A percentile compares a stretch with the other conserved stretches of the same genome.
phyloP scores from a whole-genome alignment of 441 rosid genomes.

The Dalechampia spathulata region DNA sequence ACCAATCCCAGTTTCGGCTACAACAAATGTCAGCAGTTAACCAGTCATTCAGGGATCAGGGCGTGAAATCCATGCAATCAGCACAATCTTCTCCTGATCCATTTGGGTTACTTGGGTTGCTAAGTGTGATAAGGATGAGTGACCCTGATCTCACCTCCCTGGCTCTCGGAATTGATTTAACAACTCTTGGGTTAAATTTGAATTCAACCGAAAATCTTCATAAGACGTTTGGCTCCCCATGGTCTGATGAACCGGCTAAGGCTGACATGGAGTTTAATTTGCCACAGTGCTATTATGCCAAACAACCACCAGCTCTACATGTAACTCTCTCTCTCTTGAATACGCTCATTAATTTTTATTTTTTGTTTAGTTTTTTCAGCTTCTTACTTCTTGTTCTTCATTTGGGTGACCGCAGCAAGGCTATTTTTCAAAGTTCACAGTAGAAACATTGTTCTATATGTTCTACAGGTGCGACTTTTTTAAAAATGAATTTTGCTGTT shows the following conservation, averaged over 20 bases:
- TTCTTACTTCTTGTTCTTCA: not conserved
- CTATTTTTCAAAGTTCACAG: constrained; percentile 58
- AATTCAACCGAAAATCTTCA: constrained; percentile 85
- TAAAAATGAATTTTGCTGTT: not conserved
- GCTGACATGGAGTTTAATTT: constrained; percentile 83
- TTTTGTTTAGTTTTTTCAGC: not conserved
- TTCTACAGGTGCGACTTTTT: constrained; percentile 71
- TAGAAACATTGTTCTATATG: constrained; percentile 71
- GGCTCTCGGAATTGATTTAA: constrained; percentile 93
- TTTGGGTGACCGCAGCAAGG: constrained; percentile 62
- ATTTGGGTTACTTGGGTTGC: constrained; percentile 84
- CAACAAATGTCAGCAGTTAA: constrained; percentile 72
- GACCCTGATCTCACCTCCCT: constrained; percentile 87
- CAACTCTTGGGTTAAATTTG: constrained; percentile 84
- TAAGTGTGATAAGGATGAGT: constrained; percentile 64
- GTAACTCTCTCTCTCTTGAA: constrained; percentile 35
- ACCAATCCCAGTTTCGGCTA: constrained; percentile 69
- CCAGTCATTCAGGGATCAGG: constrained; percentile 85
- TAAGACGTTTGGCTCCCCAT: constrained; percentile 94
- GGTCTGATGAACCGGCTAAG: constrained; percentile 94
- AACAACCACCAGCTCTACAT: constrained; percentile 61
- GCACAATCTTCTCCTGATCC: constrained; percentile 73
- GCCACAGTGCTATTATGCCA: constrained; percentile 81
- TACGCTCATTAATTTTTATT: constrained; percentile 1
- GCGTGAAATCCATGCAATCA: constrained; percentile 58